Base-by-base conservation (phyloP, 2,329 filamentous ascomycete genomes). In the Zymoseptoria crescenta region DNA sequence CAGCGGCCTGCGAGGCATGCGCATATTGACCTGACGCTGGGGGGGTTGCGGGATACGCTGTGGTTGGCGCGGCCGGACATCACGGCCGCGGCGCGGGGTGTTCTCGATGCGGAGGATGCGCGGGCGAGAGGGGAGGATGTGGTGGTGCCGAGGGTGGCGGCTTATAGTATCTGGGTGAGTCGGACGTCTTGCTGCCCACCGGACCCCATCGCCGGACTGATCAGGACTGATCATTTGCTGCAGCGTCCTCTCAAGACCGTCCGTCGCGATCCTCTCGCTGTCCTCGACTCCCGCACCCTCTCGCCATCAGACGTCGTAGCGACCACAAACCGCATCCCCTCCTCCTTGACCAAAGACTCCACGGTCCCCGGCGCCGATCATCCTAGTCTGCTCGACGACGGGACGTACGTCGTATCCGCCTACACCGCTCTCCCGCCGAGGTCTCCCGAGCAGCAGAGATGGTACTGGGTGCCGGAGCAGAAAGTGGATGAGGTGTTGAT, bases 401-500 rank as follows among this genome's bases (percentile, higher is more conserved):
- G 63, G 6, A 59, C 61, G 30, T 65, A 65, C 30, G 53, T 65
- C 24, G 57, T 60, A 24, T 55, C 59, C 51, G 61, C 59, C 0
- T 49, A 59, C 20, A 58, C 52, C 9, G 59, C 41, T 13, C 41
- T 45, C 19, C 63, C 63, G 6, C 63, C 63, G 0, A 55, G 51
- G 21, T 16, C 57, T 16, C 63, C 61, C 4, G 58, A 61, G 19
- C 48, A 52, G 9, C 56, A 60, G 28, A 62, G 57, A n/a, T 65
- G 61, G 61, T 65, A 65, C 20, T 64, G 56, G 55, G 50, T 64
- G 45, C 59, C 63, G 10, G 59, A 65, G 52, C 61, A 63, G 55
- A 59, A 59, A 41, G 58, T 59, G 13, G 53, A 62, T 45, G 61
- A 65, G 49, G 62, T 65, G 5, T 56, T 54, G 9, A 59, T 65